Percentiles rank a stretch among this genome's conserved stretches.
Conservation (phyloP, 129 eudicot genomes). For the Chrysanthemum lavandulifolium region DNA sequence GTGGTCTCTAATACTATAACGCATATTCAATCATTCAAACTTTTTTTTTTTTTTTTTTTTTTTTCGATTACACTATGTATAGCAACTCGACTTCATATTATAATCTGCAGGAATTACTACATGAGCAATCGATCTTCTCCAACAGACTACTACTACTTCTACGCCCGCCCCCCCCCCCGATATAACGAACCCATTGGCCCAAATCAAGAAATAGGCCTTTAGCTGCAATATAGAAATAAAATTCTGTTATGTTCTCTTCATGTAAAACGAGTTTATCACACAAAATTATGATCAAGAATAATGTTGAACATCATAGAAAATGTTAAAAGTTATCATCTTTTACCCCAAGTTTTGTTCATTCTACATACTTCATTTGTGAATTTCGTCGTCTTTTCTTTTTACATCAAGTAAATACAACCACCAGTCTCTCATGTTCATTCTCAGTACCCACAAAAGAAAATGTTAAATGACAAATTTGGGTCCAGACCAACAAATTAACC, state of each 20-base stretch:
- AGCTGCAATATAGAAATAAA: conserved; percentile 22
- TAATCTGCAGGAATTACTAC: no score
- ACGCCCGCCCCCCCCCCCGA: no score
- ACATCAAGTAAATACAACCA: neutral
- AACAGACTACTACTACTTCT: no score
- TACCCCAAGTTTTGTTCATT: conserved; percentile 2
- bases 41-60: no score
- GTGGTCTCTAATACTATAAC: no score
- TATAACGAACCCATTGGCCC: conserved; percentile 8
- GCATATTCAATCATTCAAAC: no score
- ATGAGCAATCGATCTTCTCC: no score
- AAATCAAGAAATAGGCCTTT: neutral
- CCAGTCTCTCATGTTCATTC: neutral
- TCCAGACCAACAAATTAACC: no score
- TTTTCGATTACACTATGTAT: no score
- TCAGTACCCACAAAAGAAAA: neutral
- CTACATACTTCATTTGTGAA: neutral
- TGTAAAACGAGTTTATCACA: neutral
- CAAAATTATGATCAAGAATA: neutral
- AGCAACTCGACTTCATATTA: no score
- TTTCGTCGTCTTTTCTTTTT: neutral
- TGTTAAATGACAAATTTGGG: no score
- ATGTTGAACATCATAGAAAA: conserved; percentile 13
- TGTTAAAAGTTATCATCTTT: neutral
- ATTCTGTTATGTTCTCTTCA: neutral